Conservation (phyloP, 2,329 filamentous ascomycete genomes). For the Fusarium sp. region DNA sequence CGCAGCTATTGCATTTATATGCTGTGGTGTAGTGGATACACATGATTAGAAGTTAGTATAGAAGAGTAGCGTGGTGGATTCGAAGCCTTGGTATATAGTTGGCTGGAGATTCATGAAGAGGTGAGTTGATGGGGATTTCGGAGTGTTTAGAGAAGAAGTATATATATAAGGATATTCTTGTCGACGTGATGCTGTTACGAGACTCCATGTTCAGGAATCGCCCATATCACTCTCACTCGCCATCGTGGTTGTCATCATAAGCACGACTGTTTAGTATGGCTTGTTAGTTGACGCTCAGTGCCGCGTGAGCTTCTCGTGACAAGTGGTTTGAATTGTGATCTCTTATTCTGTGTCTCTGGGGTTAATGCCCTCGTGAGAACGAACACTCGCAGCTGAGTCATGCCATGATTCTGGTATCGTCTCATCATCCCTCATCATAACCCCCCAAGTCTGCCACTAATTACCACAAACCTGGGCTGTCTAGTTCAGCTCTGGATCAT, state of each 20-base stretch:
- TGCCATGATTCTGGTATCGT: too few species aligned
- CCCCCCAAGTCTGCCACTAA: too few species aligned
- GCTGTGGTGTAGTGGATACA: conserved; percentile 6
- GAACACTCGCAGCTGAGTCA: too few species aligned
- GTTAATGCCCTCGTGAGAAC: too few species aligned
- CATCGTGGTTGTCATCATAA: not conserved
- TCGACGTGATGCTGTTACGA: not conserved
- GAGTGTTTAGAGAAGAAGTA: not conserved
- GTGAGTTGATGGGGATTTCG: too few species aligned
- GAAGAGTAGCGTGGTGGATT: too few species aligned
- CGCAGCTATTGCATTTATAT: conserved; percentile 10
- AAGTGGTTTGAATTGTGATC: not conserved
- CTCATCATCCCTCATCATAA: accelerated
- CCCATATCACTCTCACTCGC: accelerated
- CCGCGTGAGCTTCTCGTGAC: not conserved
- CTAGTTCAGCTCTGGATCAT: not conserved
- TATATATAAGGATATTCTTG: not conserved
- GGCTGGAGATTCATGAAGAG: not conserved
- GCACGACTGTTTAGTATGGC: not conserved
- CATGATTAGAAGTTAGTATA: conserved; percentile 5
- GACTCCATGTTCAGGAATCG: not conserved
- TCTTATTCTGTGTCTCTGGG: not conserved
- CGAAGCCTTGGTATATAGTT: not conserved
- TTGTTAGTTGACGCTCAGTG: not conserved
- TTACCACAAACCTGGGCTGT: too few species aligned